A percentile compares a stretch with the other conserved stretches of the same genome.
phyloP scores from a whole-genome alignment of 2,329 filamentous ascomycete genomes.

The Epichloe festucae region DNA sequence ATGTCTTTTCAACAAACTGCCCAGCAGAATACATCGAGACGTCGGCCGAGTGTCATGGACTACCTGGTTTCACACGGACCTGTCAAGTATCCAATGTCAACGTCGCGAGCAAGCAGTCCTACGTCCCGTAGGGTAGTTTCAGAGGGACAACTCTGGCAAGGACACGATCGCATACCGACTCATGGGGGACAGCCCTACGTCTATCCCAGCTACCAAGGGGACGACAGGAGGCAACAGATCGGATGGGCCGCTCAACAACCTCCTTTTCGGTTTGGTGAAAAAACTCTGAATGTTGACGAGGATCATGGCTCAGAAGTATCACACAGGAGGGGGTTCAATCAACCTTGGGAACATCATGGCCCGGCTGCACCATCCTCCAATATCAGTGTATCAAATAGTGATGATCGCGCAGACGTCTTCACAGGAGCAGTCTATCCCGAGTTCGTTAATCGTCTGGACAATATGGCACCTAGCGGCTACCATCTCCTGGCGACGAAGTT shows the following conservation, averaged over 20 bases:
- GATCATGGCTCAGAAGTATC: neutral
- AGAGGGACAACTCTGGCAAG: slow-evolving; percentile 1
- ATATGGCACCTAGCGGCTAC: slow-evolving; percentile 39
- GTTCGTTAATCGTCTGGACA: neutral
- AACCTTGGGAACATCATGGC: neutral
- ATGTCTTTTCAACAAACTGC: slow-evolving; percentile 1
- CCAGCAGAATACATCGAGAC: slow-evolving; percentile 3
- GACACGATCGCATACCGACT: neutral
- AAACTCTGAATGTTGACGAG: neutral
- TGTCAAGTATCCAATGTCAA: slow-evolving; percentile 3
- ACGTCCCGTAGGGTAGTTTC: neutral
- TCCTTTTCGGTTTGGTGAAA: neutral
- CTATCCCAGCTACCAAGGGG: neutral
- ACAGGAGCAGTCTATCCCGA: neutral
- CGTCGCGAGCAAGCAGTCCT: slow-evolving; percentile 2
- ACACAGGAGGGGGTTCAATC: neutral
- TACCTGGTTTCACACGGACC: slow-evolving; percentile 8
- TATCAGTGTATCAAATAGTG: neutral
- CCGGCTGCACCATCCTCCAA: slow-evolving; percentile 2
- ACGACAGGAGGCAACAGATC: slow-evolving; percentile 1
- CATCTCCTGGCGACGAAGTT: slow-evolving; percentile 47
- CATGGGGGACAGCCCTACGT: neutral
- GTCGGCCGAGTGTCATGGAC: slow-evolving; percentile 10
- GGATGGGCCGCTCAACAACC: slow-evolving; percentile 1
- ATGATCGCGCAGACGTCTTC: slow-evolving; percentile 1